phyloP scores from a whole-genome alignment of 306 rosid genomes.

The Elaeagnus macrophylla region DNA sequence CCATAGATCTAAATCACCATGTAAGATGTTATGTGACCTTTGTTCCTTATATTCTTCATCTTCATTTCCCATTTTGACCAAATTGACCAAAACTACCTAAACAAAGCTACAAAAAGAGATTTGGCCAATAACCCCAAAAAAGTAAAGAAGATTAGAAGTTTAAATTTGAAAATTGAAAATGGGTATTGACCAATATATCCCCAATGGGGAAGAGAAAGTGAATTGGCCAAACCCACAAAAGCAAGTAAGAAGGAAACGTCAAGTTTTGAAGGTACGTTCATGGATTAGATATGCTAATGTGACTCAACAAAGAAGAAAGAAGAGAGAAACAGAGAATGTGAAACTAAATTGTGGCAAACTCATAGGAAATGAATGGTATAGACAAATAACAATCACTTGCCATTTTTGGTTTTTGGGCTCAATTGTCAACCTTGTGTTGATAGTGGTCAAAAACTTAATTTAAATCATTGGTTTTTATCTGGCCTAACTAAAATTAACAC shows the following conservation, averaged over 20 bases:
- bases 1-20: slow-evolving; percentile 56
- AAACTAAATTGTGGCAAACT: neutral
- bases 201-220: too few relatives aligned
- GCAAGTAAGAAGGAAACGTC: neutral
- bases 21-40: slow-evolving; percentile 33
- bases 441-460: too few relatives aligned
- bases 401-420: too few relatives aligned
- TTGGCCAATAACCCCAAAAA: neutral
- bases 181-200: too few relatives aligned
- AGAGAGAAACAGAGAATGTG: neutral
- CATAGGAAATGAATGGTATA: neutral
- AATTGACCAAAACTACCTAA: neutral
- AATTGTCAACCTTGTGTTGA: too few relatives aligned
- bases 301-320: neutral
- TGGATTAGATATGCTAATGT: too few relatives aligned
- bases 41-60: neutral
- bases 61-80: slow-evolving; percentile 21
- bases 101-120: too few relatives aligned
- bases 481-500: too few relatives aligned
- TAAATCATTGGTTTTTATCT: too few relatives aligned
- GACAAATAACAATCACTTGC: too few relatives aligned
- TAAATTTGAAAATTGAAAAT: too few relatives aligned
- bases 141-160: too few relatives aligned
- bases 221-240: neutral
- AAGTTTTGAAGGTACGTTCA: neutral